phyloP scores from a whole-genome alignment of 208 protist genomes.

The Leishmania major region DNA sequence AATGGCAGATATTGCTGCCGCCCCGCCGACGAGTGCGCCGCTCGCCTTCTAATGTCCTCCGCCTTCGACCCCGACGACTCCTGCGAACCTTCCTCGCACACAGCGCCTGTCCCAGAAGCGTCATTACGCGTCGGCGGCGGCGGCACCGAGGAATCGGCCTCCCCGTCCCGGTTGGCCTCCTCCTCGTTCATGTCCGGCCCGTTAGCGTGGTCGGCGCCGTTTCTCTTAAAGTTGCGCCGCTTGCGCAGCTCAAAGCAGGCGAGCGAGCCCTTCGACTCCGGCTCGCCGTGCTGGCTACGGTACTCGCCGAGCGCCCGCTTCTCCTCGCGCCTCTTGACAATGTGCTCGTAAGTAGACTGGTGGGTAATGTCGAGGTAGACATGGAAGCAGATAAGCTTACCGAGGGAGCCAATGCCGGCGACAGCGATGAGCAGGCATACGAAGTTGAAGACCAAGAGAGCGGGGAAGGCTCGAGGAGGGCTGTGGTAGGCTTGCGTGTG shows the following conservation, averaged over 20 bases:
- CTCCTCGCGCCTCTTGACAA: constrained; percentile 69
- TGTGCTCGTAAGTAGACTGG: constrained; percentile 78
- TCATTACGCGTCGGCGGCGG: neutral
- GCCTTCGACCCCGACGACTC: neutral
- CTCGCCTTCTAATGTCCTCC: constrained; percentile 9
- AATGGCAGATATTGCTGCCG: constrained; percentile 9
- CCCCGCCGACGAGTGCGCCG: neutral
- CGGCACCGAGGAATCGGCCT: neutral
- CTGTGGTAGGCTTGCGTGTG: constrained; percentile 58
- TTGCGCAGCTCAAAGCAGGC: constrained; percentile 51
- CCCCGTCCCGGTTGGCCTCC: neutral
- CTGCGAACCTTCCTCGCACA: neutral
- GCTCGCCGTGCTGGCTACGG: constrained; percentile 11
- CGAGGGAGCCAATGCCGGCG: constrained; percentile 43
- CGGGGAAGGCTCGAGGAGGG: constrained; percentile 34
- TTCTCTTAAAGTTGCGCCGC: constrained; percentile 79
- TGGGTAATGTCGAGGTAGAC: constrained; percentile 61
- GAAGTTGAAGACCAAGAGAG: constrained; percentile 71
- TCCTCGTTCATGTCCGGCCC: neutral
- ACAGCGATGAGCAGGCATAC: constrained; percentile 38
- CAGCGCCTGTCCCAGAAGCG: neutral
- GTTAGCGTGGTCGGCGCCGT: constrained; percentile 12
- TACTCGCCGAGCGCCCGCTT: constrained; percentile 43
- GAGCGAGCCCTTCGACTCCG: constrained; percentile 15
- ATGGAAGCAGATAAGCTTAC: constrained; percentile 83